Evolutionary conservation across 2,329 filamentous ascomycete species (phyloP).

Genomic region (Dactylellina haptotyla): DNA sequence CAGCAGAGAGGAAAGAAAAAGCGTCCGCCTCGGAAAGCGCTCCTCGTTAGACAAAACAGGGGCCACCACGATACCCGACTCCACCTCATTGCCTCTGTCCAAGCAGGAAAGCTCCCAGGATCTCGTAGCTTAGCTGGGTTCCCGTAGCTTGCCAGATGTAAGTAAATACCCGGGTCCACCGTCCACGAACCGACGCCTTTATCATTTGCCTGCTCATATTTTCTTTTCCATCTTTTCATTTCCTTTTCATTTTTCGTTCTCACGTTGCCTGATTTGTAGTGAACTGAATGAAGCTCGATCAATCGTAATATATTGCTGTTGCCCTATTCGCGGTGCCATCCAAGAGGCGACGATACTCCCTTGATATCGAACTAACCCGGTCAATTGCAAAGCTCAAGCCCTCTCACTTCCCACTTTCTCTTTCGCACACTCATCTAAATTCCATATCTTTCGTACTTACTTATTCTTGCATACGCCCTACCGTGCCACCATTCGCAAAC

Average conservation of each 20-base stretch:
- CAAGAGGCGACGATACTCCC: neutral
- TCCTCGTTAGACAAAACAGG: constrained; percentile 7
- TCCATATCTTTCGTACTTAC: too few relatives aligned
- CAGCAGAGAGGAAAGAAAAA: neutral
- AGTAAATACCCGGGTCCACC: constrained; percentile 52
- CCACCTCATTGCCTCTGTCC: too few relatives aligned
- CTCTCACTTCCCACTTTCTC: constrained; percentile 8
- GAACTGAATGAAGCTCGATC: too few relatives aligned
- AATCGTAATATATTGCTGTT: too few relatives aligned
- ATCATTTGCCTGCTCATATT: constrained; percentile 26
- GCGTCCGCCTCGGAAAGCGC: constrained; percentile 23
- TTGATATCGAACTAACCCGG: neutral
- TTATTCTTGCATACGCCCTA: too few relatives aligned
- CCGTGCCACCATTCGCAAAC: constrained; percentile 16
- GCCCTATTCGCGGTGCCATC: neutral
- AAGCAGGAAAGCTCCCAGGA: too few relatives aligned
- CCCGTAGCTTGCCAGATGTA: constrained; percentile 4
- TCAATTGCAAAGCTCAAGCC: neutral
- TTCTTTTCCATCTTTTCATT: constrained; percentile 6
- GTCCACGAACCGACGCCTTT: constrained; percentile 16
- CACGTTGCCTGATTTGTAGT: neutral
- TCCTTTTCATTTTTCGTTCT: constrained; percentile 8
- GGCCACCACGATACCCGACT: neutral
- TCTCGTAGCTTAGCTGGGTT: constrained; percentile 8
- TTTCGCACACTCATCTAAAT: too few relatives aligned